Base-by-base conservation (phyloP, 257 asterid species). In the Solanum stenotomum region DNA sequence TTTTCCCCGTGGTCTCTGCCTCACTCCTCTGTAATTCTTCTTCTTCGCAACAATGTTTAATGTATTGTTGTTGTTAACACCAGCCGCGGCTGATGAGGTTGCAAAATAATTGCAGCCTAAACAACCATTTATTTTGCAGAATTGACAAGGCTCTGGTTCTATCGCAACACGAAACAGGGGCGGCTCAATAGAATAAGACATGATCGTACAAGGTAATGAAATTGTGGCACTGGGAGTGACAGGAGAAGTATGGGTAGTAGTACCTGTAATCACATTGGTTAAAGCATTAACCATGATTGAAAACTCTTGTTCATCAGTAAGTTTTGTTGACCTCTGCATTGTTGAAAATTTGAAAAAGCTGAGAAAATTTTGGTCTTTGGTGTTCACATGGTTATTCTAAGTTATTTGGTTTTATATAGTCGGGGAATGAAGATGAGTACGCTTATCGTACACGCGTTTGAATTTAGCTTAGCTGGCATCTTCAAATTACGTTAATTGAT, bases 81-180 rank as follows among this genome's bases (percentile, higher is more conserved):
- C 88, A 31, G 27, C 6, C 1, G 7, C 83, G 14, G 10, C 7
- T 1, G 37, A 42, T n/a, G 2, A 29, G 5, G 71, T 40, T 79
- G 31, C 93, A 20, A 94, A 96, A 87, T 91, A 93, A 29, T 95
- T 89, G 85, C 99, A 96, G 3, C 99, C 98, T 83, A 96, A 87
- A 25, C 99, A 96, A 2, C 95, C 98, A 2, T 87, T 85, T 8
- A 92, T 95, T 15, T 90, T 70, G 89, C 98, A 96, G 46, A 90
- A 81, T 13, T 90, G 85, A 89, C 98, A 94, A n/a, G 89, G 90
- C 83, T 91, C 93, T 71, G 88, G 61, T 13, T 87, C 91, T 1
- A 37, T 93, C 1, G 93, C 22, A 27, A 92, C 93, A 0, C 92
- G 85, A 86, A 94, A 68, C 13, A 88, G 3, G 4, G 89, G 27